Conservation (phyloP, 192 early-diverging fungal genomes). For the Martensiomyces pterosporus region DNA sequence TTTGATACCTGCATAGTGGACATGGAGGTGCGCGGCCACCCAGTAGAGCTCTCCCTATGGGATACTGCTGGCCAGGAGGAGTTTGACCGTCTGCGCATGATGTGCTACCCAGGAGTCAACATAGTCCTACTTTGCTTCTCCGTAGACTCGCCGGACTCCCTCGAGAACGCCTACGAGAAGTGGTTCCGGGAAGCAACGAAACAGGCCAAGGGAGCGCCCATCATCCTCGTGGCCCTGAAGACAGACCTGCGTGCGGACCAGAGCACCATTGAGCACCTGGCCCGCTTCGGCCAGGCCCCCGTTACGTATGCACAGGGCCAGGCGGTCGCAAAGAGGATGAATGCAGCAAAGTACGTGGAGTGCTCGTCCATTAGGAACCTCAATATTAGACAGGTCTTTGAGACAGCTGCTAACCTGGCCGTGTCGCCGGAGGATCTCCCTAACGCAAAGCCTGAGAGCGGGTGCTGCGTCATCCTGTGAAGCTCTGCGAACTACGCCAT, state of each 20-base stretch:
- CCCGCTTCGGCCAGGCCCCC: conserved; percentile 19
- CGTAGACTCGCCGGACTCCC: conserved; percentile 75
- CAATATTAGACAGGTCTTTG: conserved; percentile 49
- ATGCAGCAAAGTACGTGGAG: conserved; percentile 65
- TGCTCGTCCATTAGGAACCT: conserved; percentile 61
- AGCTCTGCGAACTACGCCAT: too few relatives aligned
- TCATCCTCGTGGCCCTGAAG: conserved; percentile 43
- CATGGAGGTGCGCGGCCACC: conserved; percentile 78
- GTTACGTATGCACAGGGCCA: conserved; percentile 53
- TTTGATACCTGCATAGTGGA: conserved; percentile 94
- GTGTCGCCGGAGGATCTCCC: conserved; percentile 15
- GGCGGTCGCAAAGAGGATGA: conserved; percentile 5
- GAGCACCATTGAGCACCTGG: conserved; percentile 22
- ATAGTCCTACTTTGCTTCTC: conserved; percentile 93
- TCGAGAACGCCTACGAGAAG: conserved; percentile 68
- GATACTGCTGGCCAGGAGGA: conserved; percentile 98
- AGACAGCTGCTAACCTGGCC: conserved; percentile 50
- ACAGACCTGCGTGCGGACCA: conserved; percentile 38
- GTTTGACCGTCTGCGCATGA: conserved; percentile 88
- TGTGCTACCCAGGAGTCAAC: conserved; percentile 90
- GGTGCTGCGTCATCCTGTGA: conserved; percentile 32
- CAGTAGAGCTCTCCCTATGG: conserved; percentile 89
- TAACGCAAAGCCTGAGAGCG: background rate
- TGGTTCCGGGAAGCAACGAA: conserved; percentile 35
- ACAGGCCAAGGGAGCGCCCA: conserved; percentile 18